These are phyloP conservation scores for Xylaria scruposa DNA, from an alignment of 495 filamentous ascomycete species.

Conservation along the genomic window DNA sequence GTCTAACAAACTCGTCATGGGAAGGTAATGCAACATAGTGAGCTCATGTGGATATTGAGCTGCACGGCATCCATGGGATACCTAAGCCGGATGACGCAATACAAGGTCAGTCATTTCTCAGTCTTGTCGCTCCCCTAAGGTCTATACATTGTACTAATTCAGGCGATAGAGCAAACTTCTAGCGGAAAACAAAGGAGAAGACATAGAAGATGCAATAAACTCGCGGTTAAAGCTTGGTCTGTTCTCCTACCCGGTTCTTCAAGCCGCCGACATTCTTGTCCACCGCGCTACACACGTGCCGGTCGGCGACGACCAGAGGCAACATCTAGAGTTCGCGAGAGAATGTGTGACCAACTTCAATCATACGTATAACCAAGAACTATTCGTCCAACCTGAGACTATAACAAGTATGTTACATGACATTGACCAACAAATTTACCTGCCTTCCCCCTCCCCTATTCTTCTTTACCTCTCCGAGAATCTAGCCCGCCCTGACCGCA, in stretches of 20 bases:
- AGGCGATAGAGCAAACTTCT: slow-evolving; percentile 70
- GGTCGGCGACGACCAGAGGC: slow-evolving; percentile 89
- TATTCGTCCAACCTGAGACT: slow-evolving; percentile 74
- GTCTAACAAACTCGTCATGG: slow-evolving; percentile 21
- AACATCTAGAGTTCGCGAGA: slow-evolving; percentile 92
- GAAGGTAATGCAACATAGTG: slow-evolving; percentile 77
- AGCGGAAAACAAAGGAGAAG: slow-evolving; percentile 59
- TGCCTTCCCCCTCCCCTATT: background rate
- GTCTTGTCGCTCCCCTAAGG: background rate
- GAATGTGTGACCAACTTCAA: slow-evolving; percentile 87
- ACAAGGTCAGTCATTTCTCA: slow-evolving; percentile 72
- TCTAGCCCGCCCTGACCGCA: background rate
- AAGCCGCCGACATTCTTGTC: slow-evolving; percentile 92
- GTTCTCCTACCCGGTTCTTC: slow-evolving; percentile 94
- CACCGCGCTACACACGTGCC: slow-evolving; percentile 93
- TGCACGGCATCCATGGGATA: slow-evolving; percentile 89
- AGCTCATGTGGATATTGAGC: slow-evolving; percentile 96
- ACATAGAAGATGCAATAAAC: slow-evolving; percentile 59
- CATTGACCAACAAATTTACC: background rate
- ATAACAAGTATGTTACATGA: slow-evolving; percentile 68
- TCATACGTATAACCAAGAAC: slow-evolving; percentile 61
- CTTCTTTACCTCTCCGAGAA: background rate
- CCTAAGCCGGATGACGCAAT: slow-evolving; percentile 94
- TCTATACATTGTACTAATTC: background rate
- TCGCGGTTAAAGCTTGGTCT: slow-evolving; percentile 81